phyloP scores from a whole-genome alignment of 345 rosid genomes.

The Rhodomyrtus tomentosa region DNA sequence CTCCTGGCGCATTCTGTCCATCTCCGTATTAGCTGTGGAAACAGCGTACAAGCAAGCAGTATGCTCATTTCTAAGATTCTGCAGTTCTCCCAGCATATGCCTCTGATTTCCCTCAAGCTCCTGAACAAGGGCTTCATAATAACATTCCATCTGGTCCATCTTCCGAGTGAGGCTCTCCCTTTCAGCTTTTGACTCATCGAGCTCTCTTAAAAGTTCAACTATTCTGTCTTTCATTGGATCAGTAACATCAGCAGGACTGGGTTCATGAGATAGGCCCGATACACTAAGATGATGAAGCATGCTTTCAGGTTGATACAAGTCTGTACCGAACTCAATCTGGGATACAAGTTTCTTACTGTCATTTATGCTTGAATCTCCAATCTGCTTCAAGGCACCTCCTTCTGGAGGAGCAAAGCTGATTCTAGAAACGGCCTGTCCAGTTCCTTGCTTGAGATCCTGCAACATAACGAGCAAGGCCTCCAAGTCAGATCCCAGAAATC shows the following conservation, averaged over 20 bases:
- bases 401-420: constrained; percentile 29
- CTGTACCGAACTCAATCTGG: constrained; percentile 45
- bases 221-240: constrained; percentile 62
- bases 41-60: constrained; percentile 58
- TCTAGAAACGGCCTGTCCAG: constrained; percentile 29
- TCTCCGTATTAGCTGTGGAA: constrained; percentile 72
- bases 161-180: constrained; percentile 74
- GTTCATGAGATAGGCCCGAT: constrained; percentile 53
- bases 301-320: constrained; percentile 68
- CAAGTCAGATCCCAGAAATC: constrained; percentile 49
- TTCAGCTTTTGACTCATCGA: constrained; percentile 87
- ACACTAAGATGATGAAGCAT: constrained; percentile 56
- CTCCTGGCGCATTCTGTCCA: constrained; percentile 59
- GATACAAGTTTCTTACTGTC: constrained; percentile 31
- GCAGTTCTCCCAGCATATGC: constrained; percentile 82
- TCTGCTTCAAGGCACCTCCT: constrained; percentile 15
- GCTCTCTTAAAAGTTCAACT: constrained; percentile 74
- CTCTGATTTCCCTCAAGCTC: constrained; percentile 99
- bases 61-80: constrained; percentile 84
- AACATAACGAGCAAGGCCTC: constrained; percentile 47
- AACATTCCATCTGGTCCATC: constrained; percentile 98
- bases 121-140: constrained; percentile 86
- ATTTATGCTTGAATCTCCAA: constrained; percentile 22
- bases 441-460: constrained; percentile 66
- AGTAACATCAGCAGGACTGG: constrained; percentile 35